Evolutionary conservation across 1,284 basidiomycete genomes (phyloP).

Genomic region (Xerocomus subilludens): DNA sequence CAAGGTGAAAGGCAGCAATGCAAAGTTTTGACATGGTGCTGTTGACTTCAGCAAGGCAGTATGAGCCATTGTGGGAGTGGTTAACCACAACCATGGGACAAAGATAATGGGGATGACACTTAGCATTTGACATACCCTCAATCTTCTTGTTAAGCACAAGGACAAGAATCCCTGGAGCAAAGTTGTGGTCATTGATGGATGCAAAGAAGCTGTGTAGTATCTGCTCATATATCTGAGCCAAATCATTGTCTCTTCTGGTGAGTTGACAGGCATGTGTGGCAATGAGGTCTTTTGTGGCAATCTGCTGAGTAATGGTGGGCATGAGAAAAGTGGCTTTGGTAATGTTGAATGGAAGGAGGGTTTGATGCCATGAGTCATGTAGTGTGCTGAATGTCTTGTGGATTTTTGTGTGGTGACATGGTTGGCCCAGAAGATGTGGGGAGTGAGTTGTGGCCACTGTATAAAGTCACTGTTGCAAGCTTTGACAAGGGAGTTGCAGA

Average conservation of each 20-base stretch:
- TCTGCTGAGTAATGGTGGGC: background rate
- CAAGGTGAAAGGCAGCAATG: slow-evolving; percentile 36
- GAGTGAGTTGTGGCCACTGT: slow-evolving; percentile 8
- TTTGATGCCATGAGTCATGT: slow-evolving; percentile 45
- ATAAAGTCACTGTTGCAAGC: slow-evolving; percentile 22
- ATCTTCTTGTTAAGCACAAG: slow-evolving; percentile 47
- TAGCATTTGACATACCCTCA: slow-evolving; percentile 43
- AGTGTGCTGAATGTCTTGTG: slow-evolving; percentile 34
- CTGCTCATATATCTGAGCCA: slow-evolving; percentile 7
- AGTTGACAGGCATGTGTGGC: background rate
- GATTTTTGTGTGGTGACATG: slow-evolving; percentile 1
- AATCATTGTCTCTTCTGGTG: slow-evolving; percentile 7
- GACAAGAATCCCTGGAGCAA: slow-evolving; percentile 42
- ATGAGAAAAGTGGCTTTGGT: slow-evolving; percentile 48
- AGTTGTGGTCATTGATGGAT: slow-evolving; percentile 15
- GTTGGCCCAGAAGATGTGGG: slow-evolving; percentile 23
- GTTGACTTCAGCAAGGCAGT: slow-evolving; percentile 50
- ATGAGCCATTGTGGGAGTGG: slow-evolving; percentile 46
- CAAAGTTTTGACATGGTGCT: slow-evolving; percentile 38
- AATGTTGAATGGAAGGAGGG: slow-evolving; percentile 52
- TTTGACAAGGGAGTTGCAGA: slow-evolving; percentile 21
- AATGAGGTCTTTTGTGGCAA: background rate
- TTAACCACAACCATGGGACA: slow-evolving; percentile 51
- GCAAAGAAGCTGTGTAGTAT: slow-evolving; percentile 41
- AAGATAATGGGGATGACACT: slow-evolving; percentile 47